A percentile compares a stretch with the other conserved stretches of the same genome.
These are phyloP conservation scores for Allium cepa DNA, from an alignment of 106 monocot species.

Conservation along the genomic window DNA sequence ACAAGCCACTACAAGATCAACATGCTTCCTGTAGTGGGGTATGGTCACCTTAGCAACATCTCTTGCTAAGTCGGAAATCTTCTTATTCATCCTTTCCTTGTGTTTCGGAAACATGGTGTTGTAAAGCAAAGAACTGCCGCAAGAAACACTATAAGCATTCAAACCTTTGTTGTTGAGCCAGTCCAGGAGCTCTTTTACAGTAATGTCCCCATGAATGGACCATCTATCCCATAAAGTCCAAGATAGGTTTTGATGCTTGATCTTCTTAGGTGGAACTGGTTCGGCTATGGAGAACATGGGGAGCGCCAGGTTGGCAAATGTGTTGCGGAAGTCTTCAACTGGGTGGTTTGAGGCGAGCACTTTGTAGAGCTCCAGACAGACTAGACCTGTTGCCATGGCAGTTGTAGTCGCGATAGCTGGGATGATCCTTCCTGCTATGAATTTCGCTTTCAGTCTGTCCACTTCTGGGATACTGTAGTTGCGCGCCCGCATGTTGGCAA, in stretches of 20 bases:
- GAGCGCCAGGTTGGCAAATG: slow-evolving; percentile 84
- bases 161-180: slow-evolving; percentile 73
- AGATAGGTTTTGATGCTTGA: slow-evolving; percentile 57
- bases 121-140: slow-evolving; percentile 63
- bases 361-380: slow-evolving; percentile 97
- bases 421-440: slow-evolving; percentile 89
- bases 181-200: slow-evolving; percentile 59
- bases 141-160: slow-evolving; percentile 76
- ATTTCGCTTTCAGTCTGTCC: slow-evolving; percentile 86
- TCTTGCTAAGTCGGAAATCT: slow-evolving; percentile 56
- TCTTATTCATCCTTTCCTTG: slow-evolving; percentile 69
- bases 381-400: slow-evolving; percentile 86
- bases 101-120: slow-evolving; percentile 85
- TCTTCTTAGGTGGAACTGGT: slow-evolving; percentile 63
- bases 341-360: slow-evolving; percentile 66
- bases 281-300: slow-evolving; percentile 83
- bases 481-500: slow-evolving; percentile 96
- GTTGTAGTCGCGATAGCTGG: slow-evolving; percentile 95
- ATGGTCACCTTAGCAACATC: slow-evolving; percentile 68
- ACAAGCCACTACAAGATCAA: slow-evolving; percentile 85
- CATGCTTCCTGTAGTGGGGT: slow-evolving; percentile 43
- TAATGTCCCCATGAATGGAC: slow-evolving; percentile 50
- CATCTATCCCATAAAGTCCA: slow-evolving; percentile 98
- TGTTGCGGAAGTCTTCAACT: slow-evolving; percentile 82
- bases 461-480: slow-evolving; percentile 92